These are phyloP conservation scores for Chrysanthemum seticuspe DNA, from an alignment of 129 eudicot genomes.

Conservation along the genomic window DNA sequence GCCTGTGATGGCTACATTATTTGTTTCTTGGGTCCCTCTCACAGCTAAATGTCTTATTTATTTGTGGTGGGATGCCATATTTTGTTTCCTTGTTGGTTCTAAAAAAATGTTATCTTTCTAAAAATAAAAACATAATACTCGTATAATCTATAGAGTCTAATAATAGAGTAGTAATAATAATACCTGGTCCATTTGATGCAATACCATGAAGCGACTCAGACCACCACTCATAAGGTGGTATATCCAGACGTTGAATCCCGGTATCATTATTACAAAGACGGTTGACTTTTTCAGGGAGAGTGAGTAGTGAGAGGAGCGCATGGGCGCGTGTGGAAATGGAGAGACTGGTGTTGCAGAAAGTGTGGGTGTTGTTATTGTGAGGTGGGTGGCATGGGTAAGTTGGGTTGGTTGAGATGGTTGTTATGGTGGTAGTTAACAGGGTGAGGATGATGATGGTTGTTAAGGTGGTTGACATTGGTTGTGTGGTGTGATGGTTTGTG, in stretches of 20 bases:
- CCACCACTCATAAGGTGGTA: slow-evolving; percentile 95
- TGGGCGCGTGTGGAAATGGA: slow-evolving; percentile 53
- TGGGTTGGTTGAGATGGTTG: slow-evolving; percentile 20
- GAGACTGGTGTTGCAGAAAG: slow-evolving; percentile 71
- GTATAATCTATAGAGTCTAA: too few species aligned
- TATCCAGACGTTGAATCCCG: slow-evolving; percentile 55
- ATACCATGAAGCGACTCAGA: slow-evolving; percentile 96
- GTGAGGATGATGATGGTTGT: neutral
- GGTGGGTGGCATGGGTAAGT: slow-evolving; percentile 64
- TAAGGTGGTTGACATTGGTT: neutral
- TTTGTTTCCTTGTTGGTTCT: too few species aligned
- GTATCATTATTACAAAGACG: slow-evolving; percentile 74
- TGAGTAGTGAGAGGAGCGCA: slow-evolving; percentile 61
- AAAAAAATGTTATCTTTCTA: too few species aligned
- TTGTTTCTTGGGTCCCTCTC: too few species aligned
- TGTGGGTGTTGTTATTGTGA: slow-evolving; percentile 50
- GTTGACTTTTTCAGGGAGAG: slow-evolving; percentile 69
- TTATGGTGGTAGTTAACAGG: slow-evolving; percentile 6
- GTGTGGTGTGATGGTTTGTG: neutral
- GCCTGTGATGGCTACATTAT: too few species aligned
- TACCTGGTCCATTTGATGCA: slow-evolving; percentile 83
- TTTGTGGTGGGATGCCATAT: too few species aligned
- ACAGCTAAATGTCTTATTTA: too few species aligned
- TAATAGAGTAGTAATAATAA: too few species aligned
- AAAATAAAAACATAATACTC: too few species aligned